These are phyloP conservation scores for Blastomyces parvus DNA, from an alignment of 2,329 filamentous ascomycete genomes.

Conservation along the genomic window DNA sequence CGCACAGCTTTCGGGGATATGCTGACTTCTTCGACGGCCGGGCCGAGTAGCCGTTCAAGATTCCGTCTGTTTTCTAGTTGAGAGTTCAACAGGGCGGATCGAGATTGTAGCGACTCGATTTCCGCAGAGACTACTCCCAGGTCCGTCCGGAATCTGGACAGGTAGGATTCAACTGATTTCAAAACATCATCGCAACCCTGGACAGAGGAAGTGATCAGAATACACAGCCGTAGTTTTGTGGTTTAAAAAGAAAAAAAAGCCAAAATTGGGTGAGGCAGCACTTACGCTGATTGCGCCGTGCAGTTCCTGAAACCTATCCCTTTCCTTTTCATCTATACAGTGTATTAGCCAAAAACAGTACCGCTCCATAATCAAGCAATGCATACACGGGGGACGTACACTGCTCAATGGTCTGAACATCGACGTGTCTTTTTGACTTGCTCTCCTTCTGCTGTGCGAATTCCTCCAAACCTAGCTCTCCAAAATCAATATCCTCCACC, in stretches of 20 bases:
- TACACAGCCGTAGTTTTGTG: neutral
- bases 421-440: constrained; percentile 28
- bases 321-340: constrained; percentile 60
- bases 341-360: constrained; percentile 12
- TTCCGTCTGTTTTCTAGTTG: constrained; percentile 80
- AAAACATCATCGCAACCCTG: constrained; percentile 82
- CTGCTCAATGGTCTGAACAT: constrained; percentile 57
- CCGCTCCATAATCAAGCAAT: neutral
- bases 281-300: constrained; percentile 66
- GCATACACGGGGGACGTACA: constrained; percentile 46
- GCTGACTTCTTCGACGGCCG: constrained; percentile 84
- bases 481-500: constrained; percentile 66
- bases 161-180: constrained; percentile 82
- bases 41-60: constrained; percentile 78
- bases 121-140: constrained; percentile 86
- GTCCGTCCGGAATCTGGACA: constrained; percentile 88
- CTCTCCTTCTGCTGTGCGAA: constrained; percentile 42
- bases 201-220: constrained; percentile 11
- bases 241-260: too few relatives aligned
- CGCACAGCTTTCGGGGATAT: constrained; percentile 74
- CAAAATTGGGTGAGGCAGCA: neutral
- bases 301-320: constrained; percentile 76
- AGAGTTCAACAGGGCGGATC: constrained; percentile 72
- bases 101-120: constrained; percentile 83
- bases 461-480: constrained; percentile 63